Base-by-base conservation (phyloP, 2,329 filamentous ascomycete species). In the Claviceps purpurea region DNA sequence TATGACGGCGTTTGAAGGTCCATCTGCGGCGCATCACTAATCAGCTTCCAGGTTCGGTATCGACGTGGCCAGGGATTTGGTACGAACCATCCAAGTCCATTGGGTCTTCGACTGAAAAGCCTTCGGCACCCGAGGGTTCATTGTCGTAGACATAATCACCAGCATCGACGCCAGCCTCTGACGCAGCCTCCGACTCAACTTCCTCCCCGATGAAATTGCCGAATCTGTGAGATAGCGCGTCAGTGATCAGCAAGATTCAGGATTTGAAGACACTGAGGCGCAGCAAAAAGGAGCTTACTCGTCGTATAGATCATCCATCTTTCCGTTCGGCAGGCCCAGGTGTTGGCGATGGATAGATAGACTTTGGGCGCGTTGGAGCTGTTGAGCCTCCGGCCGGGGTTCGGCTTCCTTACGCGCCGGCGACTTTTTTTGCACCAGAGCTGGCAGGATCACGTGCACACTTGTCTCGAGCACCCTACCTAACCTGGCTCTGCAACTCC, bases 141-240 rank as follows among this genome's bases (percentile, higher is more conserved):
- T 91, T 85, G 61, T 88, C 84, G 68, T 95, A 95, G 62, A 84
- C 82, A 63, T 91, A 89, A 62, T 87, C 84, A 64, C 79, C 80
- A 54, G 82, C 81, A 67, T 86, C 84, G 60, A 82, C 80, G 66
- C 84, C 82, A 63, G 81, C 80, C 65, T 89, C 82, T 61, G 88
- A 91, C 63, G 90, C 91, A 64, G 87, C 85, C 64, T 95, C 90
- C 53, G 88, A 93, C 67, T 83, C 78, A 60, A 73, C 85, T 63
- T 88, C 88, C 70, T 96, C 93, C 65, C 93, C 93, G 66, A 97
- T 95, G 71, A 93, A 97, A 74, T 97, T 97, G 64, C 91, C 91
- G 73, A 97, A 97, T 76, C 89, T 94, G 4, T 13, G 50, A 30
- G 30, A 49, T 24, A 60, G 44, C 42, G 20, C 5, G 46, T 54